phyloP scores from a whole-genome alignment of 805 yeast species.

The Metschnikowia colocasiae region DNA sequence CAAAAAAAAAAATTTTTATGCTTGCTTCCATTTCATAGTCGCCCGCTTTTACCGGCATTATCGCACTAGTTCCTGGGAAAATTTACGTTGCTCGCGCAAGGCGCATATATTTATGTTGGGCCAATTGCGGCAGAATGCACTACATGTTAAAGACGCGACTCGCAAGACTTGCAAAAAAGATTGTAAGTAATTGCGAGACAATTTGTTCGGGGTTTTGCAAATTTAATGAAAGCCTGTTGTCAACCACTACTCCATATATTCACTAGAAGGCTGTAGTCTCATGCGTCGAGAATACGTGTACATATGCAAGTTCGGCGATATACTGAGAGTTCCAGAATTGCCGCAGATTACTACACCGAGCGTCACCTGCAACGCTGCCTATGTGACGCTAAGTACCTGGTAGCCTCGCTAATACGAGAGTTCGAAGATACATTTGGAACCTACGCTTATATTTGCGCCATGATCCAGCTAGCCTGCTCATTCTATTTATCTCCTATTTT shows the following conservation, averaged over 20 bases:
- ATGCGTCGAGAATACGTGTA: background rate
- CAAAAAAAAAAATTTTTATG: background rate
- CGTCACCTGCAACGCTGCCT: background rate
- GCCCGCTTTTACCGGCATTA: conserved; percentile 2
- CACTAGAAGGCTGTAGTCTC: background rate
- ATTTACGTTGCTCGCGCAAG: conserved; percentile 6
- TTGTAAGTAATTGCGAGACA: background rate
- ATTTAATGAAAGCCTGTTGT: background rate
- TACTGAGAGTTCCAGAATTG: conserved; percentile 3
- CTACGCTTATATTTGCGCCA: background rate
- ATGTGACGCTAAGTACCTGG: conserved; percentile 6
- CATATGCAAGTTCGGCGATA: background rate
- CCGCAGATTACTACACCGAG: background rate
- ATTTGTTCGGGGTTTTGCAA: background rate
- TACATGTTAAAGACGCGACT: background rate
- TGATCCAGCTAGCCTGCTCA: no score
- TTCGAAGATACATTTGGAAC: background rate
- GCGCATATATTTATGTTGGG: conserved; percentile 2
- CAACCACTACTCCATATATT: background rate
- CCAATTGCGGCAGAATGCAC: conserved; percentile 5
- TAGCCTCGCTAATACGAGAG: conserved; percentile 2
- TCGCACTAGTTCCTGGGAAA: conserved; percentile 5
- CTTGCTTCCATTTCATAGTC: background rate
- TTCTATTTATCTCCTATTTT: background rate
- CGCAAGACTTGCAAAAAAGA: background rate